phyloP scores from a whole-genome alignment of 2,329 filamentous ascomycete species.

The Colletotrichum viniferum region DNA sequence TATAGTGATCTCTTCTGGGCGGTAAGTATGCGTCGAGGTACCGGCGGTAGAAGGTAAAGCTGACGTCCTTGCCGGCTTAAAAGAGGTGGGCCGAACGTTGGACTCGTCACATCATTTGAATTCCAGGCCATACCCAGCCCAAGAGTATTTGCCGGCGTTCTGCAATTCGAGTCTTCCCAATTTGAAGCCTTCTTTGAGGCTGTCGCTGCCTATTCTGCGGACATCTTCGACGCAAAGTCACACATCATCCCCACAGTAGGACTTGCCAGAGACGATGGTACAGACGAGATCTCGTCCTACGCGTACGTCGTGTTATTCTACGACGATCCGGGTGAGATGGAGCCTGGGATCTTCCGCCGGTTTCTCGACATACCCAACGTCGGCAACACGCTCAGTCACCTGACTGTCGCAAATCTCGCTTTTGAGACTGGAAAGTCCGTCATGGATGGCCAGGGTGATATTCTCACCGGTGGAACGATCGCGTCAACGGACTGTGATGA shows the following conservation, averaged over 20 bases:
- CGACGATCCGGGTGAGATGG: neutral
- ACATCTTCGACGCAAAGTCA: neutral
- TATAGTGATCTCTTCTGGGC: neutral
- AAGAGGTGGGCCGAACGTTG: neutral
- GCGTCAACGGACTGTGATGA: neutral
- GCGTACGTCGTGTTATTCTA: neutral
- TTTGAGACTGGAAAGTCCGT: neutral
- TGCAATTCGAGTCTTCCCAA: neutral
- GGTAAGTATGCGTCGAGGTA: neutral
- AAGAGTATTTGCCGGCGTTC: neutral
- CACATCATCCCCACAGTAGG: neutral
- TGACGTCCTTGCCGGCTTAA: neutral
- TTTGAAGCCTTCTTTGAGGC: neutral
- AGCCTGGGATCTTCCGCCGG: neutral
- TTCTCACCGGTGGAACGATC: neutral
- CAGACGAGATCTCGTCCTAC: neutral
- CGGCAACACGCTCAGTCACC: neutral
- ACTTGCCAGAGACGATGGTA: neutral
- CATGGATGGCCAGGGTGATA: neutral
- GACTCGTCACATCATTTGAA: neutral
- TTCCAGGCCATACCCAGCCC: neutral
- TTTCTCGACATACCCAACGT: neutral
- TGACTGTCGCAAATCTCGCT: neutral
- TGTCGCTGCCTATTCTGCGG: neutral
- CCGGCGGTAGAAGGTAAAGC: fast-evolving